Base-by-base conservation (phyloP, 2,329 filamentous ascomycete genomes). In the Hypoxylon sp. region DNA sequence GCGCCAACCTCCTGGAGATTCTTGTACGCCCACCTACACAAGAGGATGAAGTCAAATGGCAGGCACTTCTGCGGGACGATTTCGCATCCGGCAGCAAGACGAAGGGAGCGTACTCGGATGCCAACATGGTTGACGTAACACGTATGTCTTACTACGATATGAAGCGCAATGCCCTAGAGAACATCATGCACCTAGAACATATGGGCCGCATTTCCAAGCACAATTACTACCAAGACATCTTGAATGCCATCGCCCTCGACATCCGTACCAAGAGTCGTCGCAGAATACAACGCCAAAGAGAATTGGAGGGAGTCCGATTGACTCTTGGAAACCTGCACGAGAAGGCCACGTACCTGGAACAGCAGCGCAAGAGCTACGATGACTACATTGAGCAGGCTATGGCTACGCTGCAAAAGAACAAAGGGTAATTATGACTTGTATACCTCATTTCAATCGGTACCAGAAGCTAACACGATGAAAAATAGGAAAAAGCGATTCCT, bases 311-410 rank as follows among this genome's bases (percentile, higher is more conserved):
- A 32, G 90, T 93, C 15, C 82, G 88, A 19, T 77, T 88, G 50
- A 94, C 90, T 1, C 78, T 94, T 11, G 73, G 79, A 31, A 90
- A 91, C 59, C 75, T 95, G 55, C 86, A 90, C 71, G 85, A 91
- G 63, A 94, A 99, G 75, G 92, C 93, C 26, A 83, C 86, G 60
- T 99, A 95, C 73, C 82, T 99, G 7, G 94, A 99, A 68, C 89
- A 91, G 63, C 94, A 99, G 74, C 84, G 96, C 54, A 96, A 96
- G 79, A 94, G 88, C 60, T 99, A 99, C 75, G 96, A 99, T 69
- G 91, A 99, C 75, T 99, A 99, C 73, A 96, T 99, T 67, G 95
- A 99, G 75, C 92, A 96, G 71, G 93, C 94, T 37, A 97, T 99
- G 90, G 82, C 92, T 53, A 99, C 95, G 3, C 79, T 99, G 51